A percentile compares a stretch with the other conserved stretches of the same genome.
Evolutionary conservation across 345 rosid species (phyloP).

Genomic region (Clarkia xantiana): DNA sequence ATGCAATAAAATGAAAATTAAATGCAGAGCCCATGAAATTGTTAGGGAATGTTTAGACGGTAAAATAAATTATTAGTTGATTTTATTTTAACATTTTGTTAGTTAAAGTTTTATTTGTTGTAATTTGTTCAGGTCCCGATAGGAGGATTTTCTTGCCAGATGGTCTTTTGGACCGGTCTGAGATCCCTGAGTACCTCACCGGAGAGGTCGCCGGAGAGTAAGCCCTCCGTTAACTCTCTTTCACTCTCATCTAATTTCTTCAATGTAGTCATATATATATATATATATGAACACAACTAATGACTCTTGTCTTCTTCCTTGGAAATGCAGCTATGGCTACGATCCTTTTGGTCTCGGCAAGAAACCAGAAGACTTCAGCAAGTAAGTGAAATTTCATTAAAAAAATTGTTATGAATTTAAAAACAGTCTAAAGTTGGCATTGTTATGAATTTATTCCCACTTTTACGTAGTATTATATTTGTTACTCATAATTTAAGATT

Average conservation of each 20-base stretch:
- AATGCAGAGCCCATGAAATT: too few relatives aligned
- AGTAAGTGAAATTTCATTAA: constrained; percentile 26
- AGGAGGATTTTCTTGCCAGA: constrained; percentile 93
- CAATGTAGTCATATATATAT: neutral
- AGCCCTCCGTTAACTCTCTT: constrained; percentile 11
- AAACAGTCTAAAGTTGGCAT: too few relatives aligned
- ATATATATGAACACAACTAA: neutral
- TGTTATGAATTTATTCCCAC: neutral
- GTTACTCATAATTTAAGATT: too few relatives aligned
- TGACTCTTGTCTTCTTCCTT: neutral
- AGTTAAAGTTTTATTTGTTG: too few relatives aligned
- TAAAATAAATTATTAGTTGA: too few relatives aligned
- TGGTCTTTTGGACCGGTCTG: constrained; percentile 87
- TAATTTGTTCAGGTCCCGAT: constrained; percentile 55
- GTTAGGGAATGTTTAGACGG: too few relatives aligned
- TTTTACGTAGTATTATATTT: neutral
- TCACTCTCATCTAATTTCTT: neutral
- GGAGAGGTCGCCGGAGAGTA: constrained; percentile 98
- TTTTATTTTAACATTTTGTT: too few relatives aligned
- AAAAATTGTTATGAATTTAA: too few relatives aligned
- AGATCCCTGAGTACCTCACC: constrained; percentile 85
- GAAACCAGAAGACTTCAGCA: constrained; percentile 84
- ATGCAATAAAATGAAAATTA: too few relatives aligned
- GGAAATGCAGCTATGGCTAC: constrained; percentile 65
- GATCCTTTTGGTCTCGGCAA: constrained; percentile 95